Conservation (phyloP, 202 grass and related monocot species). For the Tripidium arundinaceum region DNA sequence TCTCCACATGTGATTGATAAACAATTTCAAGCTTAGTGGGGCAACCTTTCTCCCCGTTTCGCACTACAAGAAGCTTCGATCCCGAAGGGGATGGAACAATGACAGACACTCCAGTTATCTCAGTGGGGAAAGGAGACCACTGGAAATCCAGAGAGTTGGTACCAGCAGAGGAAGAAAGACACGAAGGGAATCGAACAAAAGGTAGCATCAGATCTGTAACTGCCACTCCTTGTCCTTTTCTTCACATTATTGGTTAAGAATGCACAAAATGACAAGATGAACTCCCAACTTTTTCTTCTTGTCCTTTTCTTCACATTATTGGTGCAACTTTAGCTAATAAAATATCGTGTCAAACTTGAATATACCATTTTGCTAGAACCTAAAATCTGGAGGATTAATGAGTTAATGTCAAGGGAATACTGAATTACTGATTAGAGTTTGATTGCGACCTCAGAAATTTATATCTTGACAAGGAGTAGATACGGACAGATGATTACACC, state of each 20-base stretch:
- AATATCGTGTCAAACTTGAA: conserved; percentile 1
- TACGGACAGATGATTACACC: not conserved
- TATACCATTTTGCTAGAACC: not conserved
- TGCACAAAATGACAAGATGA: not conserved
- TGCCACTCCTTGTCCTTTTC: too few species aligned
- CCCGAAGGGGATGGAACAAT: conserved; percentile 63
- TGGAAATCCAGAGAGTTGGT: conserved; percentile 44
- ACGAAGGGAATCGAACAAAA: conserved; percentile 27
- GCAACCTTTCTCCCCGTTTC: conserved; percentile 62
- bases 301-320: conserved; percentile 6
- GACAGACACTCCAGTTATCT: conserved; percentile 58
- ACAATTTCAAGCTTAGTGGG: conserved; percentile 73
- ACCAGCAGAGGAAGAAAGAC: conserved; percentile 1
- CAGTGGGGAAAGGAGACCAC: conserved; percentile 86
- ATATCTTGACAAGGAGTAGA: not conserved
- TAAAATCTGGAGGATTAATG: not conserved
- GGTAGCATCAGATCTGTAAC: conserved; percentile 6
- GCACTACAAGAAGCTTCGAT: conserved; percentile 69
- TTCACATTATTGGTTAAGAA: too few species aligned
- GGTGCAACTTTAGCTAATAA: not conserved
- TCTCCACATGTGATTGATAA: conserved; percentile 49
- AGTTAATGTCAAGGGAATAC: not conserved
- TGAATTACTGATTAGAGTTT: not conserved
- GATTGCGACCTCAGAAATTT: not conserved
- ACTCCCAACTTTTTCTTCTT: not conserved